Percentiles rank a stretch among this genome's conserved stretches.
These are phyloP conservation scores for Sanguinoderma infundibulare DNA, from an alignment of 1,284 basidiomycete species.

Conservation along the genomic window DNA sequence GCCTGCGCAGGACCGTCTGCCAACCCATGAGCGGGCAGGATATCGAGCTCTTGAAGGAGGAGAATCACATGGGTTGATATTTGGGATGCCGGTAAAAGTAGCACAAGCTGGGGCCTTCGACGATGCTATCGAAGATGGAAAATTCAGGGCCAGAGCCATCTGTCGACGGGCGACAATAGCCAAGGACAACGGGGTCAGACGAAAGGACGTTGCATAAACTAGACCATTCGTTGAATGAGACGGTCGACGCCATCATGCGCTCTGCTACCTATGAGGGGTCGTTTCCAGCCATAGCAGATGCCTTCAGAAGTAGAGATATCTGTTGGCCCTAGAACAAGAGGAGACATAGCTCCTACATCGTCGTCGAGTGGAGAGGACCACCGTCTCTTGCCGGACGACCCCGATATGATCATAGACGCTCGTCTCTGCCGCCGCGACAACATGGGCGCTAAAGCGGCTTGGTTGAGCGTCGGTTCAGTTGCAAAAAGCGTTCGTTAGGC, in stretches of 20 bases:
- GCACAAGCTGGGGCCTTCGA: conserved; percentile 4
- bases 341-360: not conserved
- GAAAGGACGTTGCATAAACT: conserved; percentile 13
- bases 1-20: not conserved
- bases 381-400: no score
- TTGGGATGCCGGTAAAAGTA: conserved; percentile 20
- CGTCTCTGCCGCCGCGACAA: no score
- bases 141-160: not conserved
- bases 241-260: not conserved
- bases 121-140: not conserved
- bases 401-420: not conserved
- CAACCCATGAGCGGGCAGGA: conserved; percentile 20
- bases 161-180: not conserved
- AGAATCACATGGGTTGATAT: conserved; percentile 26
- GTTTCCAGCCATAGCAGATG: conserved; percentile 31
- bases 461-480: no score
- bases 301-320: conserved; percentile 19
- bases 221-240: conserved; percentile 8
- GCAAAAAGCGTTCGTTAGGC: no score
- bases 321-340: conserved; percentile 25
- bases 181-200: conserved; percentile 6
- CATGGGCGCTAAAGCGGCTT: no score
- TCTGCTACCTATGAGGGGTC: conserved; percentile 20
- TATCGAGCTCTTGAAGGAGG: conserved; percentile 28
- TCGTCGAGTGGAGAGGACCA: not conserved